phyloP scores from a whole-genome alignment of 345 rosid genomes.

The Balakata baccata region DNA sequence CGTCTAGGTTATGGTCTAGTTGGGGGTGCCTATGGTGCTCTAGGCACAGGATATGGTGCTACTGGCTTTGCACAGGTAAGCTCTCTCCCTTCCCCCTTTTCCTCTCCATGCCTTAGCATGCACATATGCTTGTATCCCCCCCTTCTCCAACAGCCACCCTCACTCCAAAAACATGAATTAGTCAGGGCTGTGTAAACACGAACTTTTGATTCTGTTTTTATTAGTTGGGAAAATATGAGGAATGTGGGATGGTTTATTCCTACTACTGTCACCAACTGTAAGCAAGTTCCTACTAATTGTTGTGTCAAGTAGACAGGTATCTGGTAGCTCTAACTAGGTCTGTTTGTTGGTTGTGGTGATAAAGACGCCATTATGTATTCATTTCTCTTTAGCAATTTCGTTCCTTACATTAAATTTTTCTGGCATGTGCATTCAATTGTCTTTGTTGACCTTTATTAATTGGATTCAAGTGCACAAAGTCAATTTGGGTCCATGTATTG shows the following conservation, averaged over 20 bases:
- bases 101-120: too few relatives aligned
- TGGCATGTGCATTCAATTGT: too few relatives aligned
- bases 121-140: not conserved
- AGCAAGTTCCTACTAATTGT: not conserved
- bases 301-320: not conserved
- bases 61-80: slow-evolving; percentile 29
- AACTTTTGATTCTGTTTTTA: not conserved
- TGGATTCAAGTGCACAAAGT: too few relatives aligned
- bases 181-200: not conserved
- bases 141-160: too few relatives aligned
- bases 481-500: too few relatives aligned
- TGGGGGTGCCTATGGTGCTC: slow-evolving; percentile 25
- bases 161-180: not conserved
- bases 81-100: not conserved
- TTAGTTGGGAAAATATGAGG: not conserved
- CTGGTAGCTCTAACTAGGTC: not conserved
- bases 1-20: slow-evolving; percentile 27
- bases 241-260: not conserved
- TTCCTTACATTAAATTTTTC: too few relatives aligned
- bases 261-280: not conserved
- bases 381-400: too few relatives aligned
- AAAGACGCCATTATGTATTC: not conserved
- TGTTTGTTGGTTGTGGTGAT: not conserved
- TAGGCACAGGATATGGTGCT: slow-evolving; percentile 28
- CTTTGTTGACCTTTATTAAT: too few relatives aligned